Conservation (phyloP, 1,139 yeast genomes). For the Yamadazyma buinensis region DNA sequence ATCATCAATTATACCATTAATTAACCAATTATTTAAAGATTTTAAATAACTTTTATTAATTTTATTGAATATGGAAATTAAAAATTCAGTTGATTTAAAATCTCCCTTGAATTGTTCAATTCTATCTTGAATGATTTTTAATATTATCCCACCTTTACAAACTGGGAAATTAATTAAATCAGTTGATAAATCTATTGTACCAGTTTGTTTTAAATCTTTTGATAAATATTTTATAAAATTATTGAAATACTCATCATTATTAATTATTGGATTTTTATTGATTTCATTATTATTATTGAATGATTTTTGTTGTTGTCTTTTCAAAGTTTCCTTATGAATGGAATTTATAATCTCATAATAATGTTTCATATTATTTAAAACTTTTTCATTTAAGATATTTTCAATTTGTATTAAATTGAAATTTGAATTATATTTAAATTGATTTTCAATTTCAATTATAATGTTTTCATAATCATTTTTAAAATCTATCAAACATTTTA, state of each 20-base stretch:
- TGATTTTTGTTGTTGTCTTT: constrained; percentile 13
- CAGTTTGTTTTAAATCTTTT: constrained; percentile 39
- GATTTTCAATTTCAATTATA: constrained; percentile 51
- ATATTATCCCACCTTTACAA: constrained; percentile 67
- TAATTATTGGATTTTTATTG: neutral
- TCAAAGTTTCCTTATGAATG: constrained; percentile 40
- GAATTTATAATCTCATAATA: constrained; percentile 52
- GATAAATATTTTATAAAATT: constrained; percentile 38
- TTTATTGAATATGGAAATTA: constrained; percentile 49
- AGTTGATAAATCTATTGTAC: constrained; percentile 42
- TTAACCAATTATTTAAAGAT: constrained; percentile 77
- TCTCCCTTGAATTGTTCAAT: constrained; percentile 67
- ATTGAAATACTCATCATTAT: constrained; percentile 19
- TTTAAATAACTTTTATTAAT: constrained; percentile 62
- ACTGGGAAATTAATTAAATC: constrained; percentile 52
- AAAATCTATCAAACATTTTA: constrained; percentile 53
- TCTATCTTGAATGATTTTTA: constrained; percentile 59
- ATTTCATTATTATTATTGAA: neutral
- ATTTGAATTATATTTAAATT: constrained; percentile 40
- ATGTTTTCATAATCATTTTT: constrained; percentile 46
- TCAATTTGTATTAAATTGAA: constrained; percentile 36
- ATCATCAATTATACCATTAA: constrained; percentile 70
- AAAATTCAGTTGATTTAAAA: constrained; percentile 47
- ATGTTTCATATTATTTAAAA: constrained; percentile 39
- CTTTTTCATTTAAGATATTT: constrained; percentile 27